phyloP scores from a whole-genome alignment of 106 monocot genomes.

The Apostasia ramifera region DNA sequence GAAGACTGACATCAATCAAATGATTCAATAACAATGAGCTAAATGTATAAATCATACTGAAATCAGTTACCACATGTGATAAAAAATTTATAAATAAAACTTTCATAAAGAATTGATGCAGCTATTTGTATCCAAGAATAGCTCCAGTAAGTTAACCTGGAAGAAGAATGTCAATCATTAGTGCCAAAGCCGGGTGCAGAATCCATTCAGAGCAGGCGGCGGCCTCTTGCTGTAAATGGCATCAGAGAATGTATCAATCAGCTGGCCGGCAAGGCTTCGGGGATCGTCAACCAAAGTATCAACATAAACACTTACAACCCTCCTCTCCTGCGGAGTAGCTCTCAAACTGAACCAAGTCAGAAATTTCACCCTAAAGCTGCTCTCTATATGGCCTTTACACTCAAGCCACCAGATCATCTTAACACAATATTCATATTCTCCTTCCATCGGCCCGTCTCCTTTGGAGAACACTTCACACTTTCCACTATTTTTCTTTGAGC shows the following conservation, averaged over 20 bases:
- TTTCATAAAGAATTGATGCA: no score
- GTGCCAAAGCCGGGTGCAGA: constrained; percentile 84
- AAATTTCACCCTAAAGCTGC: constrained; percentile 76
- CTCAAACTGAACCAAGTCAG: constrained; percentile 88
- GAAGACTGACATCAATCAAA: no score
- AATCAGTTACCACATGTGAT: no score
- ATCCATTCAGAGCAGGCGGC: constrained; percentile 37
- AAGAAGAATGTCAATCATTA: neutral
- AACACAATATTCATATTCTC: constrained; percentile 57
- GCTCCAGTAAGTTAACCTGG: neutral
- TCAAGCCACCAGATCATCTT: constrained; percentile 65
- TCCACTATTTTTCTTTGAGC: constrained; percentile 29
- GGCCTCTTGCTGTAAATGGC: constrained; percentile 49
- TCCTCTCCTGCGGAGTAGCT: constrained; percentile 73
- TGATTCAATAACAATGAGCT: no score
- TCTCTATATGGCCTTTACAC: constrained; percentile 61
- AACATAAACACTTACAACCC: constrained; percentile 63
- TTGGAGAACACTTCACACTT: constrained; percentile 9
- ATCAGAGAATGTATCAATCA: constrained; percentile 77
- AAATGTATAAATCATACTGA: no score
- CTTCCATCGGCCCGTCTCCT: no score
- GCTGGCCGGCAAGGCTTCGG: constrained; percentile 73
- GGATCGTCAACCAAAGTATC: constrained; percentile 83
- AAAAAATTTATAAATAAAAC: no score
- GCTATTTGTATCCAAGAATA: no score